These are phyloP conservation scores for Wickerhamomyces xylosicus DNA, from an alignment of 805 yeast species.

Conservation along the genomic window DNA sequence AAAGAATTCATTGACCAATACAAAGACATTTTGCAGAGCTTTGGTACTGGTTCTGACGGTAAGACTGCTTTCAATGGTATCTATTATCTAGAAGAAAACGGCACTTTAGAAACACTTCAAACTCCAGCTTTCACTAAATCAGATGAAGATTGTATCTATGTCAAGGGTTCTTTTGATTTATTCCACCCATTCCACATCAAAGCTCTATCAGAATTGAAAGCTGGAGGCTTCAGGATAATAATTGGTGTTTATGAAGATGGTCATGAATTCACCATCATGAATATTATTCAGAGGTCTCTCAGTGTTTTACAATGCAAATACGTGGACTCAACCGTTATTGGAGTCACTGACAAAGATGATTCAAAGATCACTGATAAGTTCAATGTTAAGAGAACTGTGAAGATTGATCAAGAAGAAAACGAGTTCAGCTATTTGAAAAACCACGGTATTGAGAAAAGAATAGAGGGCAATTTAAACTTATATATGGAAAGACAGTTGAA, in stretches of 20 bases:
- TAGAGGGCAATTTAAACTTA: conserved; percentile 51
- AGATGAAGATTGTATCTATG: conserved; percentile 30
- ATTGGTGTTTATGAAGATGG: conserved; percentile 72
- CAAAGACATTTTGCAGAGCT: conserved; percentile 24
- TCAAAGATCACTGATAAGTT: conserved; percentile 6
- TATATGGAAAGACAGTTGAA: conserved; percentile 82
- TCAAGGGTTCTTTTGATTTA: conserved; percentile 84
- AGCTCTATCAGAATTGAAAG: conserved; percentile 42
- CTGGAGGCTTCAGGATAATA: conserved; percentile 31
- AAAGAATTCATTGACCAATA: conserved; percentile 1
- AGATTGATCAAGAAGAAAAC: conserved; percentile 34
- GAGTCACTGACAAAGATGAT: conserved; percentile 4
- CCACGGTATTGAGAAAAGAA: conserved; percentile 65
- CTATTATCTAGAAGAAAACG: conserved; percentile 29
- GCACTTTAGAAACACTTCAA: neutral
- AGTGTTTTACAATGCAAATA: conserved; percentile 84
- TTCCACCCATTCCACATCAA: conserved; percentile 91
- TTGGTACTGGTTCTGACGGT: conserved; percentile 61
- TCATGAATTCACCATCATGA: conserved; percentile 74
- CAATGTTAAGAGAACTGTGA: neutral
- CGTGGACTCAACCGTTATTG: conserved; percentile 66
- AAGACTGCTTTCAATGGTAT: conserved; percentile 39
- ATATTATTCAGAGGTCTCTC: conserved; percentile 70
- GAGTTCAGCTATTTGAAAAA: conserved; percentile 57
- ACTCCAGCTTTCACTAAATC: conserved; percentile 1